These are phyloP conservation scores for Aspergillus fumigatus DNA, from an alignment of 2,329 filamentous ascomycete genomes.

Conservation along the genomic window DNA sequence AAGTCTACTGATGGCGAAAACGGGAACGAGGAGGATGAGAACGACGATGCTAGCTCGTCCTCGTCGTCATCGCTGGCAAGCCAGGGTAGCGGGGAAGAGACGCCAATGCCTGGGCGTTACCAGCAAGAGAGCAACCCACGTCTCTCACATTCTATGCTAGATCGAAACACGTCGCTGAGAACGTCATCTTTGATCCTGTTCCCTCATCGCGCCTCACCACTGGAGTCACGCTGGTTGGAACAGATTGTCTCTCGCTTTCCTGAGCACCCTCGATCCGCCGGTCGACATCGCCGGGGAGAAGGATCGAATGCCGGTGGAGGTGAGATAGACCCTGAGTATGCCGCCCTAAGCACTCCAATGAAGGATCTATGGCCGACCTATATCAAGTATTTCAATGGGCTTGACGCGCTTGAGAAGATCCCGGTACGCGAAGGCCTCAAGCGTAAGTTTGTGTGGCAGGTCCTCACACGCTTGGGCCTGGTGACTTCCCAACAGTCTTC, in stretches of 20 bases:
- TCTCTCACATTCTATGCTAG: slow-evolving; percentile 30
- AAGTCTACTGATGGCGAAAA: slow-evolving; percentile 2
- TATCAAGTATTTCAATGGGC: slow-evolving; percentile 83
- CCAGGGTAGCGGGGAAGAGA: slow-evolving; percentile 35
- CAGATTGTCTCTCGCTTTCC: slow-evolving; percentile 41
- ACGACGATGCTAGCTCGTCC: slow-evolving; percentile 30
- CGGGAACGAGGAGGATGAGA: slow-evolving; percentile 14
- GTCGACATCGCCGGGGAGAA: slow-evolving; percentile 12
- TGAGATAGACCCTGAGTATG: slow-evolving; percentile 20
- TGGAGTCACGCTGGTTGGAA: slow-evolving; percentile 67
- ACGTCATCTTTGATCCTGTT: slow-evolving; percentile 68
- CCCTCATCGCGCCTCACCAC: slow-evolving; percentile 71
- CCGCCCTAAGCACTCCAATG: slow-evolving; percentile 34
- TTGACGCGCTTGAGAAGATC: slow-evolving; percentile 78
- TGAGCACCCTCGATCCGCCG: slow-evolving; percentile 15
- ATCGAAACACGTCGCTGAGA: slow-evolving; percentile 28
- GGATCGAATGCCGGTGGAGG: slow-evolving; percentile 9
- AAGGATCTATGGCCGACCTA: slow-evolving; percentile 67
- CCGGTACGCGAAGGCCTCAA: slow-evolving; percentile 81
- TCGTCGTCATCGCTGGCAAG: slow-evolving; percentile 38
- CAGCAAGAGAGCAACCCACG: slow-evolving; percentile 24
- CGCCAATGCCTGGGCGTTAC: slow-evolving; percentile 29
- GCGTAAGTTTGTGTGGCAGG: slow-evolving; percentile 59
- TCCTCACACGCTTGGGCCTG: slow-evolving; percentile 62
- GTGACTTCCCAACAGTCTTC: slow-evolving; percentile 45